A percentile compares a stretch with the other conserved stretches of the same genome.
Conservation (phyloP, 1,284 basidiomycete species). For the Pyrrhoderma noxium region DNA sequence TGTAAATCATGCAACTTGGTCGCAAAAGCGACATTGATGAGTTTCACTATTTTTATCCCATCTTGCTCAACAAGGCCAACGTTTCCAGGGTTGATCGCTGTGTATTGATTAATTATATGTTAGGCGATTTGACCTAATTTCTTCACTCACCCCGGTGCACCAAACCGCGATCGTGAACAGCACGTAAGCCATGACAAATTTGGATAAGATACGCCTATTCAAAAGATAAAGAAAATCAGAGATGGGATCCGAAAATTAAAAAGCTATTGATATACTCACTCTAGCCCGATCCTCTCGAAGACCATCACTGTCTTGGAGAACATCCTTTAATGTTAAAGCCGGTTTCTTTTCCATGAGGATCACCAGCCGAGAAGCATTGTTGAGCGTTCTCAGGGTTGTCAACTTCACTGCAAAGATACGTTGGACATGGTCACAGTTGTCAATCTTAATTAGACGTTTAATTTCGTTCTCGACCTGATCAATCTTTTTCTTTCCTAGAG, state of each 20-base stretch:
- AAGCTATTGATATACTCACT: too few relatives aligned
- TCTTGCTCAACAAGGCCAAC: conserved; percentile 50
- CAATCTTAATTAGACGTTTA: conserved; percentile 46
- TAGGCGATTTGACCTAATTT: too few relatives aligned
- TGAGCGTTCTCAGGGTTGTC: conserved; percentile 33
- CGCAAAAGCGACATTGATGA: conserved; percentile 57
- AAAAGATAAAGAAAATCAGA: not conserved
- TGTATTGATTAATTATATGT: not conserved
- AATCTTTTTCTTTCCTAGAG: conserved; percentile 55
- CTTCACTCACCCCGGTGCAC: conserved; percentile 50
- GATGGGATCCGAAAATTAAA: too few relatives aligned
- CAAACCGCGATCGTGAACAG: conserved; percentile 52
- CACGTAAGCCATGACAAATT: conserved; percentile 57
- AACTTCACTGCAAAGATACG: conserved; percentile 60
- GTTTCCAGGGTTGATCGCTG: conserved; percentile 48
- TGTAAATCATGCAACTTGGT: conserved; percentile 63
- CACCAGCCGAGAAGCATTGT: conserved; percentile 38
- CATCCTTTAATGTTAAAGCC: conserved; percentile 53
- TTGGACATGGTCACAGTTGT: conserved; percentile 50
- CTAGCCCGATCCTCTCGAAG: conserved; percentile 60
- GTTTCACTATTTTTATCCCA: conserved; percentile 54
- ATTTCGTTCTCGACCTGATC: conserved; percentile 59
- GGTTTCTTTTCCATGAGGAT: conserved; percentile 63
- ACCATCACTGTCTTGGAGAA: conserved; percentile 60
- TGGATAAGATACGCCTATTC: conserved; percentile 62